These are phyloP conservation scores for Sordaria brevicollis DNA, from an alignment of 495 filamentous ascomycete species.

Conservation along the genomic window DNA sequence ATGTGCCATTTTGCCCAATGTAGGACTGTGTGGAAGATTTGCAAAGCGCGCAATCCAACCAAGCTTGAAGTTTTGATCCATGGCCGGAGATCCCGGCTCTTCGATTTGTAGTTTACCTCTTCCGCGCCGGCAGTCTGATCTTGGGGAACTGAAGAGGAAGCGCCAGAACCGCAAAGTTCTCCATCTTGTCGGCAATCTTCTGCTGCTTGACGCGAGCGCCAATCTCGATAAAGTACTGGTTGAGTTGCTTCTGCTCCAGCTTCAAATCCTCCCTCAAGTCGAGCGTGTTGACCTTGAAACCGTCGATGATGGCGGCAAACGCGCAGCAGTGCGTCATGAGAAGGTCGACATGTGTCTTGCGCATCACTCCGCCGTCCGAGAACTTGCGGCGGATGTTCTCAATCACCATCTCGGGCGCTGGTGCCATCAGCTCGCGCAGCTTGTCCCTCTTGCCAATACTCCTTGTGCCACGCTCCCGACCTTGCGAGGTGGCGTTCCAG, in stretches of 20 bases:
- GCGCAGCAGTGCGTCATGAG: conserved; percentile 61
- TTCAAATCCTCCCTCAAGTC: conserved; percentile 71
- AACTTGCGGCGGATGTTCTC: conserved; percentile 62
- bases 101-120: conserved; percentile 2
- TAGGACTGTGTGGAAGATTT: neutral
- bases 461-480: conserved; percentile 31
- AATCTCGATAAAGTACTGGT: conserved; percentile 69
- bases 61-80: neutral
- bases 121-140: conserved; percentile 16
- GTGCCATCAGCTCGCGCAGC: conserved; percentile 32
- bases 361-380: conserved; percentile 47
- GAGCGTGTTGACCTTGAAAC: conserved; percentile 64
- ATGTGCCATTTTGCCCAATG: neutral
- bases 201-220: conserved; percentile 52
- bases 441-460: conserved; percentile 37
- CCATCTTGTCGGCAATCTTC: conserved; percentile 38
- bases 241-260: conserved; percentile 55
- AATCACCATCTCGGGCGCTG: conserved; percentile 52
- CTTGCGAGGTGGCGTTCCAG: conserved; percentile 25
- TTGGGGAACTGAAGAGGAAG: conserved; percentile 80
- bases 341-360: conserved; percentile 52
- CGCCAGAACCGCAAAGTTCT: conserved; percentile 57
- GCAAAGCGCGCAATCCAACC: neutral
- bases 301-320: conserved; percentile 59
- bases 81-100: neutral